Evolutionary conservation across 805 yeast species (phyloP), one percentile per base, ranked within the genome.

Genomic region (Yarrowia sp.): DNA sequence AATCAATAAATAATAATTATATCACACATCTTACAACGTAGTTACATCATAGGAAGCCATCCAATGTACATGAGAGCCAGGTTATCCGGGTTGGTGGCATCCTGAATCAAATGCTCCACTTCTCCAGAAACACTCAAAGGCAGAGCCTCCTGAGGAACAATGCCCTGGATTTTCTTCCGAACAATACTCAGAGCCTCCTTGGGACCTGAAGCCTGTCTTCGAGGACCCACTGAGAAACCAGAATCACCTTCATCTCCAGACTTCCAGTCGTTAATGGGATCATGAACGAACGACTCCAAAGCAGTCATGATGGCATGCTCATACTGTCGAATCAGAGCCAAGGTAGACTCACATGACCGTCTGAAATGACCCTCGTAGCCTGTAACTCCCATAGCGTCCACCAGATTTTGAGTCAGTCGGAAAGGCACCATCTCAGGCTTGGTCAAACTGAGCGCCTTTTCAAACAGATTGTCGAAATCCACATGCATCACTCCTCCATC

Each of bases 391-490:
- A 89, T 80, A 0, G 97, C 98, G 74, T 92, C 97, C 3, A 86
- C 86, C 79, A 95, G 82, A 72, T 95, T 93, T 60, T 86, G 88
- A 0, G 99, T 95, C 55, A 95, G 75, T 68, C 99, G 80, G 75
- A 95, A 95, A 0, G 99, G 99, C 1, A 95, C 99, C 35, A 90
- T 79, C 72, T 95, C 99, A 0, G 99, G 99, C 6, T 89, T 87
- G 1, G 87, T 86, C 33, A 86, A 76, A 28, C 89, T 90, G 51
- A 75, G 76, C 48, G 83, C 75, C 65, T 93, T 95, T 66, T 93
- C 98, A 72, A 96, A 95, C 45, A 95, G 78, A 77, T 98, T 93
- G 73, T 96, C 98, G 75, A 95, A 95, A 76, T 96, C 99, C 65
- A 95, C 98, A 74, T 95, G 99, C 67, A 95, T 76, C 0, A 91